A percentile compares a stretch with the other conserved stretches of the same genome.
phyloP scores from a whole-genome alignment of 768 basidiomycete species.

The Lactarius deliciosus region DNA sequence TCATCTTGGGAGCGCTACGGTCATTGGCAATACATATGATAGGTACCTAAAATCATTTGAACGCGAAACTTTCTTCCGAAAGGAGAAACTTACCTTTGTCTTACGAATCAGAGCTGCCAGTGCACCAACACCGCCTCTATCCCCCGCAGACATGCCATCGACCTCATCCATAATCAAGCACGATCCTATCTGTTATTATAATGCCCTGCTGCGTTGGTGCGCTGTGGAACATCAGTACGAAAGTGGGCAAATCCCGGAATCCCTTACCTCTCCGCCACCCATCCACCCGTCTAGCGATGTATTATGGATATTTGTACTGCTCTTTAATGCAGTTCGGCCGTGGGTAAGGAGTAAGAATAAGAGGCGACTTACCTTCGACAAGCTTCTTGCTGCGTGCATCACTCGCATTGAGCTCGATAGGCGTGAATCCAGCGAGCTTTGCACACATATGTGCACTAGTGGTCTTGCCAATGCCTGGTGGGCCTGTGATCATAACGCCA shows the following conservation, averaged over 20 bases:
- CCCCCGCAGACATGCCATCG: slow-evolving; percentile 98
- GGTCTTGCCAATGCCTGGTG: slow-evolving; percentile 98
- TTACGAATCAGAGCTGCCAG: slow-evolving; percentile 90
- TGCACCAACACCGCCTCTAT: slow-evolving; percentile 95
- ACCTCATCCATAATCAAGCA: slow-evolving; percentile 99
- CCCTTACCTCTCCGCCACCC: slow-evolving; percentile 50
- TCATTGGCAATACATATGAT: slow-evolving; percentile 99
- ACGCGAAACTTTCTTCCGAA: background rate
- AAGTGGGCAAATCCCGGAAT: background rate
- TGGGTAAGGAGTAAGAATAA: background rate
- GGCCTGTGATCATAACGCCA: slow-evolving; percentile 85
- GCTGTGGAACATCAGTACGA: slow-evolving; percentile 35
- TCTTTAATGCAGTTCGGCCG: slow-evolving; percentile 44
- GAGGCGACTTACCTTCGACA: slow-evolving; percentile 69
- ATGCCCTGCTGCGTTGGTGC: slow-evolving; percentile 72
- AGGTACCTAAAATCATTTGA: slow-evolving; percentile 60
- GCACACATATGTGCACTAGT: slow-evolving; percentile 93
- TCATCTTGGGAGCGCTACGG: slow-evolving; percentile 81
- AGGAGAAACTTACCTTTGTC: slow-evolving; percentile 59
- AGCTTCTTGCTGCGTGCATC: slow-evolving; percentile 96
- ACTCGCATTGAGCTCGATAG: slow-evolving; percentile 96
- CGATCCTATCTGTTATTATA: slow-evolving; percentile 69
- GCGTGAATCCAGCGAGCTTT: slow-evolving; percentile 84
- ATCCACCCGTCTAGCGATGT: slow-evolving; percentile 86
- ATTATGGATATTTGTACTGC: slow-evolving; percentile 87